These are phyloP conservation scores for Chlamydomonas sp. DNA, from an alignment of 139 green algal genomes.

Conservation along the genomic window DNA sequence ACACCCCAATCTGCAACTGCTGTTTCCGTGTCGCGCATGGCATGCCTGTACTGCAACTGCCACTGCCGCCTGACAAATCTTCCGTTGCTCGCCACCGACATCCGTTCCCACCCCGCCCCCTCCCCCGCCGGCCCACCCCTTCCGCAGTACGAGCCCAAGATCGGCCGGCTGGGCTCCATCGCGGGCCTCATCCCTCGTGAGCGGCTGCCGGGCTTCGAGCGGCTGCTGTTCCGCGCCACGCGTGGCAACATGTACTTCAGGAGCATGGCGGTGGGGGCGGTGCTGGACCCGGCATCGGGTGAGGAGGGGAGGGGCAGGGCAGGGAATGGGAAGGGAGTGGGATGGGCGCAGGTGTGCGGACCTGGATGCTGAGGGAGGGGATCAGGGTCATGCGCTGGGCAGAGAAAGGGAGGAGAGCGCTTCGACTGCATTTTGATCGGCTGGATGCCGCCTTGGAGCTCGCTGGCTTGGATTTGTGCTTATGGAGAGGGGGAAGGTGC, in stretches of 20 bases:
- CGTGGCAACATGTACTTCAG: conserved; percentile 99
- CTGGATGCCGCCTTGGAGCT: no score
- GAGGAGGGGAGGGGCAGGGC: conserved; percentile 80
- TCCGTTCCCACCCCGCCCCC: no score
- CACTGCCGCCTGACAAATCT: no score
- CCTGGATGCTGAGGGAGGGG: neutral
- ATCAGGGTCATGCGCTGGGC: no score
- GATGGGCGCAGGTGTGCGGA: neutral
- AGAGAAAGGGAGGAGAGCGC: no score
- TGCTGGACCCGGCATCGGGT: conserved; percentile 76
- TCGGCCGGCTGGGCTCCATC: conserved; percentile 90
- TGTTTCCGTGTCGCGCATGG: neutral
- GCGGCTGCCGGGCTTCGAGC: conserved; percentile 91
- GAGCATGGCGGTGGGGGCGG: conserved; percentile 64
- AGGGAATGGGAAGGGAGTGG: conserved; percentile 65
- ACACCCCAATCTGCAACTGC: neutral
- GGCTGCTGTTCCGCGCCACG: conserved; percentile 97
- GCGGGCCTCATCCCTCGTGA: conserved; percentile 86
- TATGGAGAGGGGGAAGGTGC: no score
- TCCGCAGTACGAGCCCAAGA: conserved; percentile 65
- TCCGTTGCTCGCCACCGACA: no score
- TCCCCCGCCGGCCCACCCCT: neutral
- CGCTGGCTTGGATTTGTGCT: no score
- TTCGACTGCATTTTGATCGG: no score
- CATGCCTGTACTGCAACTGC: neutral